Base-by-base conservation (phyloP, 148 eudicot genomes). In the Cornus controversa region DNA sequence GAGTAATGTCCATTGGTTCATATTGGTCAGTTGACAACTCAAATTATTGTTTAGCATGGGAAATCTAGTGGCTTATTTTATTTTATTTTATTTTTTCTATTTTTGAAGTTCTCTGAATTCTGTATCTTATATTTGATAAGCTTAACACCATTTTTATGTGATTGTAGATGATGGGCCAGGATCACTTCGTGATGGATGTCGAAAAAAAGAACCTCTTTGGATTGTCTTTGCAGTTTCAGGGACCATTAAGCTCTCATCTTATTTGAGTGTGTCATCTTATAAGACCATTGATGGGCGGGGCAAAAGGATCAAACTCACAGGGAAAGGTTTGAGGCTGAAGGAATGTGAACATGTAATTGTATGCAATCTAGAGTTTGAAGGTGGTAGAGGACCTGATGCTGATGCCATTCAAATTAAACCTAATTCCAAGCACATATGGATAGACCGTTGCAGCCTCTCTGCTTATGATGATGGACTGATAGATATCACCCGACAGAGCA, bases 231-330 rank as follows among this genome's bases (percentile, higher is more conserved):
- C 92, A 70, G 86, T 96, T 36, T 93, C 98, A 6, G 99, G 99
- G 47, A 90, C 89, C 58, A 93, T 96, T 65, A 78, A 88, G 29
- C 92, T 96, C 16, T 71, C 68, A 22, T 92, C 99, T 29, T 84
- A 86, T 72, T 69, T 96, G 71, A 89, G 27, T 73, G 95, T 93
- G 16, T 89, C 99, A 34, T 96, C 98, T 69, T 85, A 87, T 67
- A 96, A 93, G 81, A 93, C 98, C 8, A 85, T 96, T 54, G 99
- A 96, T 82, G 99, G 99, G 2, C 95, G 99, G 36, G 97, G 99
- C 62, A 93, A 89, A 58, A 86, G 81, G 66, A 85, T 96, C 71
- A 91, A 92, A 74, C 79, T 96, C 63, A 88, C 90, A 0, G 97
- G 92, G 20, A 93, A 93, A 81, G 99, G 98, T 42, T 77, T 93